A percentile compares a stretch with the other conserved stretches of the same genome.
These are phyloP conservation scores for Parasarocladium wereldwijsianum DNA, from an alignment of 2,329 filamentous ascomycete genomes.

Conservation along the genomic window DNA sequence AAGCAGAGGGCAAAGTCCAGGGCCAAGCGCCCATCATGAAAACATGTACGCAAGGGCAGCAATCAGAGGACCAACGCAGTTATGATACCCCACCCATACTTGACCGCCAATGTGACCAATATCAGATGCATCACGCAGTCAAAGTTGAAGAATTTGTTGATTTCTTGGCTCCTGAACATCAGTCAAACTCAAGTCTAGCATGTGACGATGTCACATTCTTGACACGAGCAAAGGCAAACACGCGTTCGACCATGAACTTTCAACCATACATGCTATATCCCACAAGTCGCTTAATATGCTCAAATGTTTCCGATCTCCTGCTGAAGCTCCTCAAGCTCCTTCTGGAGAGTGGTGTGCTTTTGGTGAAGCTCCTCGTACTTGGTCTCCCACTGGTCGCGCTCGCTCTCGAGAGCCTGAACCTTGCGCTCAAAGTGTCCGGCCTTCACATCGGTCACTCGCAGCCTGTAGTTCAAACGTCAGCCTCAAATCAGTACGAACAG, in stretches of 20 bases:
- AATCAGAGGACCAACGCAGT: too few species aligned
- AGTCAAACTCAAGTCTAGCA: too few species aligned
- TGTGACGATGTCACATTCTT: too few species aligned
- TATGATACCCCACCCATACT: too few species aligned
- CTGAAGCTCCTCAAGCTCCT: constrained; percentile 85
- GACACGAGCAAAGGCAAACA: too few species aligned
- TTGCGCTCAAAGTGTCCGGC: constrained; percentile 98
- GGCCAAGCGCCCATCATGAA: neutral
- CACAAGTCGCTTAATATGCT: constrained; percentile 17
- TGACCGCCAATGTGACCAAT: too few species aligned
- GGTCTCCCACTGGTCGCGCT: constrained; percentile 86
- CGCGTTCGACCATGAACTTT: too few species aligned
- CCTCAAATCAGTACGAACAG: constrained; percentile 1
- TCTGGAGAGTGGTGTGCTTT: constrained; percentile 73
- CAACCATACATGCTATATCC: too few species aligned
- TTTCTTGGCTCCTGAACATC: too few species aligned
- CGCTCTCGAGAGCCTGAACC: constrained; percentile 86
- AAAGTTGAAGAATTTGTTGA: too few species aligned
- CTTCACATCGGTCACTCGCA: constrained; percentile 98
- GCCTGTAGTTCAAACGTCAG: constrained; percentile 37
- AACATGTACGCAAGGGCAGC: too few species aligned
- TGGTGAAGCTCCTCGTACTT: constrained; percentile 97
- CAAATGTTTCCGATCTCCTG: constrained; percentile 87
- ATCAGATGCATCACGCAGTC: too few species aligned
- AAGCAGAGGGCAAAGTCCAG: constrained; percentile 56